phyloP scores from a whole-genome alignment of 108 stramenopile species.

The Nitzschia sp. region DNA sequence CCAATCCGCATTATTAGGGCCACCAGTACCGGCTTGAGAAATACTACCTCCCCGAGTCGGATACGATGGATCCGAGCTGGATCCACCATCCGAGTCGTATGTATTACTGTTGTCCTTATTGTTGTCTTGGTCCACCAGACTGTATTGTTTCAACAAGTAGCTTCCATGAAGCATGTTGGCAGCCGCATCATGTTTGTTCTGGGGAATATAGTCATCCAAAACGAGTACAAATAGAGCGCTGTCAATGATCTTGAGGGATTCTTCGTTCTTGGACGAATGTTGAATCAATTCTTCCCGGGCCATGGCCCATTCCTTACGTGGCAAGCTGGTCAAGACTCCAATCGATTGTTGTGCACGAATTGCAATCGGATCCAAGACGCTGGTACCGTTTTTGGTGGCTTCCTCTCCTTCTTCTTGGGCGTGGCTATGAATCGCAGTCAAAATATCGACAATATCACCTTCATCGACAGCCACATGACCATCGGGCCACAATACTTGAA shows the following conservation, averaged over 20 bases:
- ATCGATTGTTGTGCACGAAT: constrained; percentile 40
- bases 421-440: constrained; percentile 67
- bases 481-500: constrained; percentile 72
- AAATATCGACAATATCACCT: constrained; percentile 71
- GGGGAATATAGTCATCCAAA: constrained; percentile 72
- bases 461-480: constrained; percentile 79
- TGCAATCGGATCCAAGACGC: constrained; percentile 1
- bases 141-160: constrained; percentile 16
- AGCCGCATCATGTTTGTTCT: constrained; percentile 71
- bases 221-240: constrained; percentile 84
- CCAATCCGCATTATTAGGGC: background rate
- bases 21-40: background rate
- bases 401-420: constrained; percentile 37
- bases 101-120: background rate
- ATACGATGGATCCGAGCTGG: background rate
- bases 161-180: constrained; percentile 89
- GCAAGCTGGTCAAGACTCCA: constrained; percentile 80
- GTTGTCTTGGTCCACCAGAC: background rate
- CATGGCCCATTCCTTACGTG: constrained; percentile 75
- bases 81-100: background rate
- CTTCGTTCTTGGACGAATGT: constrained; percentile 48
- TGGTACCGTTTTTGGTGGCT: background rate
- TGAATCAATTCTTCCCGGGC: constrained; percentile 52
- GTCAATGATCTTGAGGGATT: constrained; percentile 69
- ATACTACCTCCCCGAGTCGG: background rate